Conservation (phyloP, 192 early-diverging fungal species). For the Oehlia diaphana region DNA sequence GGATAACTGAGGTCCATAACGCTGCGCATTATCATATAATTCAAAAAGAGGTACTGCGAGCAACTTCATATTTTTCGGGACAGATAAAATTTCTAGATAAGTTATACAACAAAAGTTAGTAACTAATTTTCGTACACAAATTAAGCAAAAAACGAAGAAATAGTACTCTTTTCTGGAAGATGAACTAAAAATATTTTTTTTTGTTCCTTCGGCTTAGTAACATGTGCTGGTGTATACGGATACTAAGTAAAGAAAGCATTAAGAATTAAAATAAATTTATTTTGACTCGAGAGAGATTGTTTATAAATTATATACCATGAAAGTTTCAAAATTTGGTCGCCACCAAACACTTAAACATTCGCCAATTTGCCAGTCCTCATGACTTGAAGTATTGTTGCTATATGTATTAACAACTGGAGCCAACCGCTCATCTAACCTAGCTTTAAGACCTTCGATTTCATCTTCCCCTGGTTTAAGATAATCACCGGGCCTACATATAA, state of each 20-base stretch:
- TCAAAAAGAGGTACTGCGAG: constrained; percentile 81
- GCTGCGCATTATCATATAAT: constrained; percentile 73
- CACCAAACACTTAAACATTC: constrained; percentile 75
- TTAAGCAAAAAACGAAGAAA: not conserved
- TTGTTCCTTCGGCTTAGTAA: constrained; percentile 77
- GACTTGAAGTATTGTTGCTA: constrained; percentile 27
- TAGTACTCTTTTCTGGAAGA: constrained; percentile 67
- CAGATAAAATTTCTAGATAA: constrained; percentile 58
- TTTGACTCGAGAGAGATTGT: not conserved
- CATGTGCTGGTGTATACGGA: constrained; percentile 77
- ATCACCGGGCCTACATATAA: constrained; percentile 62
- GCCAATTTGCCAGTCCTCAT: constrained; percentile 68
- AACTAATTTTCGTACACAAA: not conserved
- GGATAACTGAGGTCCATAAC: constrained; percentile 71
- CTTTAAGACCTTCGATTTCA: constrained; percentile 69
- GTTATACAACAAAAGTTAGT: not conserved
- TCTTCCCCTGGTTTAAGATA: constrained; percentile 72
- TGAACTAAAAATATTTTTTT: constrained; percentile 74
- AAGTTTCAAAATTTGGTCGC: constrained; percentile 76
- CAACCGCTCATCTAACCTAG: constrained; percentile 58
- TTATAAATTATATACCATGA: constrained; percentile 56
- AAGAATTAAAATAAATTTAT: not conserved
- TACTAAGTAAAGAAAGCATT: constrained; percentile 49
- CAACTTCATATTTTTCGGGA: constrained; percentile 78
- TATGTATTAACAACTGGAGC: constrained; percentile 39